These are phyloP conservation scores for Trapa bicornis DNA, from an alignment of 345 rosid genomes.

Conservation along the genomic window DNA sequence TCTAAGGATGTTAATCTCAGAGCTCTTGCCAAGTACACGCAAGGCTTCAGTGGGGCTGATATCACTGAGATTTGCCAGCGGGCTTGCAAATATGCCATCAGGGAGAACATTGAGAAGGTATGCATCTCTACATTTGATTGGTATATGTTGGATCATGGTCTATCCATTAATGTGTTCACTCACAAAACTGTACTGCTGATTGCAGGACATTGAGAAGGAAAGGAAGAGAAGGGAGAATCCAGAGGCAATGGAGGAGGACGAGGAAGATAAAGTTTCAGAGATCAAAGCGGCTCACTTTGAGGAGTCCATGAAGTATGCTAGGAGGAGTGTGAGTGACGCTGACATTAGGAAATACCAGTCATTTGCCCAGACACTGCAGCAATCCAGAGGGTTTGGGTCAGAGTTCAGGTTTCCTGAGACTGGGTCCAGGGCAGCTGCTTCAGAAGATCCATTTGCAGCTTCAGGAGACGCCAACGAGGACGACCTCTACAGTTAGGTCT, in stretches of 20 bases:
- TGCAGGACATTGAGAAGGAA: slow-evolving; percentile 82
- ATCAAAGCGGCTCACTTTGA: slow-evolving; percentile 86
- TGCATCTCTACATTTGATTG: slow-evolving; percentile 14
- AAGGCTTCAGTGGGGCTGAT: slow-evolving; percentile 95
- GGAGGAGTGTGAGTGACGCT: slow-evolving; percentile 88
- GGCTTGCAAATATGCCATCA: slow-evolving; percentile 80
- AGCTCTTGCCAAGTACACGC: slow-evolving; percentile 81
- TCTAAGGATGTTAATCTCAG: slow-evolving; percentile 16
- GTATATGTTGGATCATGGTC: no score
- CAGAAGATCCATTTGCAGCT: slow-evolving; percentile 58
- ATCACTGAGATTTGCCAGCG: slow-evolving; percentile 94
- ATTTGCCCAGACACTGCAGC: slow-evolving; percentile 91
- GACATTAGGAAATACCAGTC: slow-evolving; percentile 90
- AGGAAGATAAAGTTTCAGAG: slow-evolving; percentile 70
- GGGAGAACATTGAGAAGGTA: slow-evolving; percentile 92
- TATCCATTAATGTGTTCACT: no score
- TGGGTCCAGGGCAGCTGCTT: slow-evolving; percentile 23
- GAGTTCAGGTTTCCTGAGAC: slow-evolving; percentile 67
- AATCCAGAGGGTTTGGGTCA: slow-evolving; percentile 74
- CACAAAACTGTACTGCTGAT: not conserved
- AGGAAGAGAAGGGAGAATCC: slow-evolving; percentile 70
- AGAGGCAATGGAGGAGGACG: slow-evolving; percentile 93
- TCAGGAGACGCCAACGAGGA: slow-evolving; percentile 68
- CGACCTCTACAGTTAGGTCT: slow-evolving; percentile 59
- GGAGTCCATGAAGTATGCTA: slow-evolving; percentile 87